Percentiles rank a stretch among this genome's conserved stretches.
phyloP scores from a whole-genome alignment of 352 stramenopile species.

The Pythium guiyangense region DNA sequence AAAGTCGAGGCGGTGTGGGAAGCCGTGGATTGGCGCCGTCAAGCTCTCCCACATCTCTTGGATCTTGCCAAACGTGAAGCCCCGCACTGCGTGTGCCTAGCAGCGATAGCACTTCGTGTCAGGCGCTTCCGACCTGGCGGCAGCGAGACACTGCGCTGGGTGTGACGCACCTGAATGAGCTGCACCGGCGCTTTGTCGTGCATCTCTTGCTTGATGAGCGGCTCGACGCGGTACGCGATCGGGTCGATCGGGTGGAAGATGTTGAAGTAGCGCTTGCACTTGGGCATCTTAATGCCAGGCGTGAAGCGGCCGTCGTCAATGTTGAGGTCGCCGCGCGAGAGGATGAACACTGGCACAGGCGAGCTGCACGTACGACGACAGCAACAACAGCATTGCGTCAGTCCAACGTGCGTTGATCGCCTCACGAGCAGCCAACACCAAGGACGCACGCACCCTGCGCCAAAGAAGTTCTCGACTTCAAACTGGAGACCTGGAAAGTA shows the following conservation, averaged over 20 bases:
- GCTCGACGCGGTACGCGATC: slow-evolving; percentile 89
- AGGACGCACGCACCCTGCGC: slow-evolving; percentile 48
- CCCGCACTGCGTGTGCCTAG: slow-evolving; percentile 58
- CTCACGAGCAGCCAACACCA: not conserved
- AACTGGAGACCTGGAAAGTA: slow-evolving; percentile 79
- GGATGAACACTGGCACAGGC: slow-evolving; percentile 78
- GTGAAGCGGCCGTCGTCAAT: slow-evolving; percentile 73
- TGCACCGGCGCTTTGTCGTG: slow-evolving; percentile 82
- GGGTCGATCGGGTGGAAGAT: slow-evolving; percentile 91
- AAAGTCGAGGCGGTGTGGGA: slow-evolving; percentile 78
- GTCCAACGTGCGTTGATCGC: not conserved
- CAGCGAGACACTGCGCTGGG: too few relatives aligned
- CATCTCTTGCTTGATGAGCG: slow-evolving; percentile 87
- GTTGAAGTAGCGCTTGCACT: slow-evolving; percentile 86
- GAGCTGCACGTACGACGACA: slow-evolving; percentile 32
- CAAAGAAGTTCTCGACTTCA: slow-evolving; percentile 85
- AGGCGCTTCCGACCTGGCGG: too few relatives aligned
- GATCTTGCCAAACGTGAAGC: slow-evolving; percentile 66
- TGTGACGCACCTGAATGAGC: slow-evolving; percentile 51
- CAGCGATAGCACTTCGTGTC: not conserved
- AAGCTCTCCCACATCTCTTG: slow-evolving; percentile 72
- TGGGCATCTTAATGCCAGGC: slow-evolving; percentile 74
- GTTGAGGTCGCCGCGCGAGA: slow-evolving; percentile 76
- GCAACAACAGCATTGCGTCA: not conserved
- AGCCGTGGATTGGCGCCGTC: slow-evolving; percentile 67